phyloP scores from a whole-genome alignment of 371 early-diverging fungal genomes.

The Quaeritorhiza haematococci region DNA sequence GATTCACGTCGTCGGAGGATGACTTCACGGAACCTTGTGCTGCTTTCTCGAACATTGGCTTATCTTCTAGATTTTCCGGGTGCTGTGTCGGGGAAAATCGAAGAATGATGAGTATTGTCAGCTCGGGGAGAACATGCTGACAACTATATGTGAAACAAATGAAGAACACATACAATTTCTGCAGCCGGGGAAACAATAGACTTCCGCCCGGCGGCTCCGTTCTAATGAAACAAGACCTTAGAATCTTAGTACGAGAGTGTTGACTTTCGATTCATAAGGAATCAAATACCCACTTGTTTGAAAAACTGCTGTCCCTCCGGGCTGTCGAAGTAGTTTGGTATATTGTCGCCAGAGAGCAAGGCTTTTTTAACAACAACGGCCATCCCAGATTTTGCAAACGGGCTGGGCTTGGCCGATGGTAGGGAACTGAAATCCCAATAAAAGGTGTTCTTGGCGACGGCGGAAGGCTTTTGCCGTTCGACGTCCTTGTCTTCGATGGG shows the following conservation, averaged over 20 bases:
- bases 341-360: not conserved
- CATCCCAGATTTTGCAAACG: too few relatives aligned
- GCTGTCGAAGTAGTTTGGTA: conserved; percentile 27
- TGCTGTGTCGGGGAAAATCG: too few relatives aligned
- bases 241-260: not conserved
- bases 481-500: too few relatives aligned
- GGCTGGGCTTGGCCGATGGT: too few relatives aligned
- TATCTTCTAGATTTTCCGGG: not conserved
- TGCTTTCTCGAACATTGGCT: conserved; percentile 1
- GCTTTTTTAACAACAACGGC: not conserved
- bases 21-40: not conserved
- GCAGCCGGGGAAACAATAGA: not conserved
- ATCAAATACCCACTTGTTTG: not conserved
- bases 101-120: too few relatives aligned
- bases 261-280: not conserved
- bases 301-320: conserved; percentile 17
- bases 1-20: not conserved
- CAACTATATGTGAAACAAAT: not conserved
- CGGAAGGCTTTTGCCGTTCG: too few relatives aligned
- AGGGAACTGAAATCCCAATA: too few relatives aligned
- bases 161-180: not conserved
- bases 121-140: not conserved
- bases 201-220: not conserved
- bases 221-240: not conserved
- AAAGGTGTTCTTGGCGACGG: too few relatives aligned